Percentiles rank a stretch among this genome's conserved stretches.
phyloP scores from a whole-genome alignment of 2,329 filamentous ascomycete genomes.

The Paecilomyces niveus region DNA sequence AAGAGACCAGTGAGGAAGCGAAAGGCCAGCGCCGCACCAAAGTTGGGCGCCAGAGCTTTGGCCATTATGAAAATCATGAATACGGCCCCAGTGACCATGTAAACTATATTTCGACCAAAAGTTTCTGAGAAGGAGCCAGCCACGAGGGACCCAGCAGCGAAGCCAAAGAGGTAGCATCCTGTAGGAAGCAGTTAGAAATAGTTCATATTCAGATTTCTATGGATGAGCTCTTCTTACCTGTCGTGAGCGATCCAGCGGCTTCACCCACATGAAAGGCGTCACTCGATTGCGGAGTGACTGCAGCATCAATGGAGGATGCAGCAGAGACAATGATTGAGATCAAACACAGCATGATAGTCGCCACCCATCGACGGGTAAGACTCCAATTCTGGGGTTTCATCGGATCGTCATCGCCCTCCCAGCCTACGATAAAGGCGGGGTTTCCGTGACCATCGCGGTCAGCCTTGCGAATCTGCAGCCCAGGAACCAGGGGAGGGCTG shows the following conservation, averaged over 20 bases:
- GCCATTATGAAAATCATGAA: not conserved
- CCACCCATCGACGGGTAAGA: not conserved
- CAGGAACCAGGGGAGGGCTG: not conserved
- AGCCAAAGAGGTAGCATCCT: not conserved
- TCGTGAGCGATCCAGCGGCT: not conserved
- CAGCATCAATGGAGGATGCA: not conserved
- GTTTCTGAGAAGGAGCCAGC: not conserved
- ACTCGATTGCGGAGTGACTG: not conserved
- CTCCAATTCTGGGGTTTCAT: not conserved
- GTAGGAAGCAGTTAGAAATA: not conserved
- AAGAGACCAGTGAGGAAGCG: constrained; percentile 48
- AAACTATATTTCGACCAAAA: not conserved
- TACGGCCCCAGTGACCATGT: not conserved
- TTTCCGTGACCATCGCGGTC: not conserved
- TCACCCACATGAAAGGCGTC: not conserved
- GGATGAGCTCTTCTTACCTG: not conserved
- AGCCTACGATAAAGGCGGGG: not conserved
- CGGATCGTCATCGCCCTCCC: not conserved
- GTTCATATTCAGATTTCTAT: not conserved
- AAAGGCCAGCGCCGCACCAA: constrained; percentile 27
- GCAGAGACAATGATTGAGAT: not conserved
- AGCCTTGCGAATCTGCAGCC: not conserved
- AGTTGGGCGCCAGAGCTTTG: not conserved
- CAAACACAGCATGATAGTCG: not conserved
- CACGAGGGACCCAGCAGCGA: not conserved